phyloP scores from a whole-genome alignment of 75 land plant genomes.

The Pinus tabuliformis region DNA sequence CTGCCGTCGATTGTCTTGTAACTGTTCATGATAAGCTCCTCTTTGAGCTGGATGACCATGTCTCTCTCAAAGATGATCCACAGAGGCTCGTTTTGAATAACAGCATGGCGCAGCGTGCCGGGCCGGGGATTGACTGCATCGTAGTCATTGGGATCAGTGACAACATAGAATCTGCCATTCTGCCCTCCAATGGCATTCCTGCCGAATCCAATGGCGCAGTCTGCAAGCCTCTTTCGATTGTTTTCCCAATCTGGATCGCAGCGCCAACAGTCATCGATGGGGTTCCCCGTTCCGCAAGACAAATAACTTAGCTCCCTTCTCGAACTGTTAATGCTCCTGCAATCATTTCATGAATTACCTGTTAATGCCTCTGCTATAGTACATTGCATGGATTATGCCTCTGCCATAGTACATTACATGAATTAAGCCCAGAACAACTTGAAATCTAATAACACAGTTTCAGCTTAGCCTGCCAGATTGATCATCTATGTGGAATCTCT shows the following conservation, averaged over 20 bases:
- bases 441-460: too few species aligned
- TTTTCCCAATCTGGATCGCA: conserved; percentile 27
- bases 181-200: conserved; percentile 26
- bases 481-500: too few species aligned
- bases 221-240: conserved; percentile 27
- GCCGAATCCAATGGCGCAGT: conserved; percentile 40
- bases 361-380: neutral
- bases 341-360: neutral
- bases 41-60: conserved; percentile 28
- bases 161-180: conserved; percentile 16
- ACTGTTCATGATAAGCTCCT: conserved; percentile 34
- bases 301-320: neutral
- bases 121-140: conserved; percentile 23
- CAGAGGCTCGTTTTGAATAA: conserved; percentile 25
- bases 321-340: conserved; percentile 1
- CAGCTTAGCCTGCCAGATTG: neutral
- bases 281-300: conserved; percentile 18
- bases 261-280: conserved; percentile 36
- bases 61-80: conserved; percentile 24
- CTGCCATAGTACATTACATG: neutral
- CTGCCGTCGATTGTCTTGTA: conserved; percentile 40
- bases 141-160: conserved; percentile 22
- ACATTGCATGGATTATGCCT: too few species aligned
- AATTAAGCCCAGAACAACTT: too few species aligned
- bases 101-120: conserved; percentile 30